Base-by-base conservation (phyloP, 179 eudicot species). In the Heliamphora pulchella region DNA sequence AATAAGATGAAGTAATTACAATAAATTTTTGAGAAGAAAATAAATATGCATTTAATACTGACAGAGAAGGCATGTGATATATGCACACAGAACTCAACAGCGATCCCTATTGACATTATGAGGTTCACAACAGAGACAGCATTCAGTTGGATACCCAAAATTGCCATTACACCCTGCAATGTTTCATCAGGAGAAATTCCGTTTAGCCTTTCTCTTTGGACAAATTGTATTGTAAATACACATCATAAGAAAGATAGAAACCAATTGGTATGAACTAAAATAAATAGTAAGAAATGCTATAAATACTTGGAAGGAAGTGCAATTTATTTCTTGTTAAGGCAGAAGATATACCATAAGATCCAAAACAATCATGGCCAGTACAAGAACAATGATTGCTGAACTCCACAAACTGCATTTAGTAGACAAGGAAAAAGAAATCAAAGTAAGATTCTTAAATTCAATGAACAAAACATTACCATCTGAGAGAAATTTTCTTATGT, bases 51-150 rank as follows among this genome's bases (percentile, higher is more conserved):
- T 71, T 39, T 59, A 31, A 74, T 55, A 87, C 91, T 78, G 8
- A 96, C 99, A 91, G 92, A 82, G 91, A 94, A 96, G 82, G 99
- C 99, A 85, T 96, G 99, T 47, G 98, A 91, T 80, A 96, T 91
- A 83, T 96, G 99, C 78, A 96, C 98, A 82, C 99, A 96, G 79
- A 96, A 96, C 89, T 96, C 99, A 78, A 96, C 99, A 76, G 97
- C 90, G 62, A 96, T 96, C 50, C 99, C 98, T 59, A 96, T 91
- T 43, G 99, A 86, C 99, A 96, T 96, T 54, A 96, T 89, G 59
- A 96, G 97, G 86, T 96, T 96, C 78, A 96, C 99, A 55, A 96
- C 99, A 48, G 99, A 96, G 77, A 96, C 91, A 18, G 99, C 99
- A 87, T 96, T 96, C 81, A 96, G 91, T 86, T 96, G 99, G 83